Evolutionary conservation across 2,329 filamentous ascomycete genomes (phyloP).

Genomic region (Pseudogymnoascus sp.): DNA sequence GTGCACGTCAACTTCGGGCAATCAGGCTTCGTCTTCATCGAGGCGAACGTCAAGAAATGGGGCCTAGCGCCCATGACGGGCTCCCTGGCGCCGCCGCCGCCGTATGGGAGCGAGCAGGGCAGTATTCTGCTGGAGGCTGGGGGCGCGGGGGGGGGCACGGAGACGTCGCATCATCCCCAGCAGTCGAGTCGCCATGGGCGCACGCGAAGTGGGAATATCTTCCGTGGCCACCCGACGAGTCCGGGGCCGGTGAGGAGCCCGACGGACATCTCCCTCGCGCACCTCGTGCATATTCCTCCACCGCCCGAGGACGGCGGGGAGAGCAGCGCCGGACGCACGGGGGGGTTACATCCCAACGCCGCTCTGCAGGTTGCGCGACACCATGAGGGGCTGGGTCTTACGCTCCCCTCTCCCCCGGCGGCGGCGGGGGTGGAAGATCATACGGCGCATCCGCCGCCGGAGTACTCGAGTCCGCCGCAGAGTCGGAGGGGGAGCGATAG

Average conservation of each 20-base stretch:
- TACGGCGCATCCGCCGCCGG: slow-evolving; percentile 57
- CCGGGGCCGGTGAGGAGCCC: slow-evolving; percentile 85
- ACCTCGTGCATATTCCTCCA: slow-evolving; percentile 63
- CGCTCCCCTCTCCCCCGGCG: slow-evolving; percentile 32
- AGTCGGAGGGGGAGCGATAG: slow-evolving; percentile 48
- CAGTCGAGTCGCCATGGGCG: slow-evolving; percentile 52
- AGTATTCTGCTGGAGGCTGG: slow-evolving; percentile 91
- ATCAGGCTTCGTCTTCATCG: slow-evolving; percentile 96
- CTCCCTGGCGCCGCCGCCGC: slow-evolving; percentile 86
- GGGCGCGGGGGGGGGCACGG: slow-evolving; percentile 37
- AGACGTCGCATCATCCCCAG: slow-evolving; percentile 38
- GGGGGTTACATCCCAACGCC: slow-evolving; percentile 15
- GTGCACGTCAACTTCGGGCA: slow-evolving; percentile 98
- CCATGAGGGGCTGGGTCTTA: slow-evolving; percentile 30
- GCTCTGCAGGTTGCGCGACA: slow-evolving; percentile 22
- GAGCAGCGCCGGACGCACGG: slow-evolving; percentile 35
- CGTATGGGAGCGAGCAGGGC: slow-evolving; percentile 93
- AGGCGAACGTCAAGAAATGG: slow-evolving; percentile 99
- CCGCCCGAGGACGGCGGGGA: slow-evolving; percentile 58
- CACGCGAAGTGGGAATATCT: slow-evolving; percentile 69
- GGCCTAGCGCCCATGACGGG: slow-evolving; percentile 92
- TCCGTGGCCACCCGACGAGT: slow-evolving; percentile 65
- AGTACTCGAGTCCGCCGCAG: slow-evolving; percentile 57
- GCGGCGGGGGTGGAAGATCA: slow-evolving; percentile 25
- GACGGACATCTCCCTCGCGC: slow-evolving; percentile 90